These are phyloP conservation scores for Vaccinium myrtillus DNA, from an alignment of 148 eudicot species.

Conservation along the genomic window DNA sequence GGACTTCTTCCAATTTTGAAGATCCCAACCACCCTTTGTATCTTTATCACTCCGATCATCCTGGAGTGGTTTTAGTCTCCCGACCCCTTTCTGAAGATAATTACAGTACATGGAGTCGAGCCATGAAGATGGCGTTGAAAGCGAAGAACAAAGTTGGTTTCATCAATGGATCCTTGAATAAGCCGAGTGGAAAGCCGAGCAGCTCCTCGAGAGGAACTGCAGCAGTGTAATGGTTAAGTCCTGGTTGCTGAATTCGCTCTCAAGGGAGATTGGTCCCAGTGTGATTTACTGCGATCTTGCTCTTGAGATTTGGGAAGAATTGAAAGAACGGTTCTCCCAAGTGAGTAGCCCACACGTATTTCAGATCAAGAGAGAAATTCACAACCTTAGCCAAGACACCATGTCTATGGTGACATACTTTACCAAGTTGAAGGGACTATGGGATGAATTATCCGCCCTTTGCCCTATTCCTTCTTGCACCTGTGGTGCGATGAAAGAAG, in stretches of 20 bases:
- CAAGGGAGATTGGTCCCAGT: background rate
- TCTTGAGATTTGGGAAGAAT: background rate
- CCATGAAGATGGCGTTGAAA: background rate
- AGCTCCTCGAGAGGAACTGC: background rate
- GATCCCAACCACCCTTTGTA: background rate
- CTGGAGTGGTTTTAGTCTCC: background rate
- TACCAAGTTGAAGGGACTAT: background rate
- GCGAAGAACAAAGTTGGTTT: background rate
- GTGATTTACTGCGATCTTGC: constrained; percentile 3
- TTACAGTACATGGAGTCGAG: background rate
- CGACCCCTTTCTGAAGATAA: background rate
- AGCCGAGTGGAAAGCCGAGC: no score
- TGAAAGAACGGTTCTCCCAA: background rate
- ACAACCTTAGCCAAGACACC: background rate
- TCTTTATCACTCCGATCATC: background rate
- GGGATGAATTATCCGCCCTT: background rate
- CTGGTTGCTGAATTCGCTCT: background rate
- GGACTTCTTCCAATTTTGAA: background rate
- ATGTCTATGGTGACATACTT: background rate
- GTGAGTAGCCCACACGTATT: background rate
- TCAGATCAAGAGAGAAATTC: background rate
- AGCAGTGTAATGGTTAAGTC: background rate
- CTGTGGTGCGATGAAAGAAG: background rate
- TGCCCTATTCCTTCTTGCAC: background rate
- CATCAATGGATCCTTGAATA: background rate